A percentile compares a stretch with the other conserved stretches of the same genome.
These are phyloP conservation scores for Ceratorhiza oryzae-sativae DNA, from an alignment of 1,284 basidiomycete species.

Conservation along the genomic window DNA sequence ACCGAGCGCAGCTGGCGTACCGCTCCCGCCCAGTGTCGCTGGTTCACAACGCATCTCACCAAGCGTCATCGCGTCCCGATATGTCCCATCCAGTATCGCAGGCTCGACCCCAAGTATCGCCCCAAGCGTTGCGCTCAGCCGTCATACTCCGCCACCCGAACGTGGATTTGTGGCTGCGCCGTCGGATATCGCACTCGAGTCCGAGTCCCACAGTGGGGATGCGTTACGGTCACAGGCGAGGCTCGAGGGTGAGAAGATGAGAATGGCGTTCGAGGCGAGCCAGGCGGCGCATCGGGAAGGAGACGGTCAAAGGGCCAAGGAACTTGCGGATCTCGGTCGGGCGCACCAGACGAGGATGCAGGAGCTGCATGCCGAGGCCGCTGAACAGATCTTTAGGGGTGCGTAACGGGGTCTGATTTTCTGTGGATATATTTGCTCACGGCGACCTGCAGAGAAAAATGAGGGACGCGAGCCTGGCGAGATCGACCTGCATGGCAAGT, in stretches of 20 bases:
- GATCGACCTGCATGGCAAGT: constrained; percentile 70
- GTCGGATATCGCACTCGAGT: constrained; percentile 32
- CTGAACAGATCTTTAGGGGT: constrained; percentile 88
- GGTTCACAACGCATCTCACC: constrained; percentile 2
- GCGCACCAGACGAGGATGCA: constrained; percentile 81
- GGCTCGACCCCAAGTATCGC: not conserved
- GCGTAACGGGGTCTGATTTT: constrained; percentile 36
- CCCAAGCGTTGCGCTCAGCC: not conserved
- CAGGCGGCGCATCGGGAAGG: constrained; percentile 71
- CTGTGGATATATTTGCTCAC: not conserved
- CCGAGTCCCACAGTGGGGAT: constrained; percentile 7
- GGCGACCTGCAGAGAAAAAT: constrained; percentile 14
- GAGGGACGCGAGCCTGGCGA: constrained; percentile 59
- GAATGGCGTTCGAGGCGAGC: constrained; percentile 66
- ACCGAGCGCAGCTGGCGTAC: not conserved
- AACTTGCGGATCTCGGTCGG: constrained; percentile 84
- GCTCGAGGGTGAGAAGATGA: constrained; percentile 59
- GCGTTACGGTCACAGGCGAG: constrained; percentile 64
- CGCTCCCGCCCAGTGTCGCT: not conserved
- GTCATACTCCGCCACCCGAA: constrained; percentile 27
- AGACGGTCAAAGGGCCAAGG: constrained; percentile 82
- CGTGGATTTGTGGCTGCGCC: not conserved
- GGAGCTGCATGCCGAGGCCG: constrained; percentile 80
- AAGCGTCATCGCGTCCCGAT: constrained; percentile 24
- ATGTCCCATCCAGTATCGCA: constrained; percentile 14